Evolutionary conservation across 225 moss, liverwort and hornwort genomes (phyloP).

Genomic region (Bryum argenteum): DNA sequence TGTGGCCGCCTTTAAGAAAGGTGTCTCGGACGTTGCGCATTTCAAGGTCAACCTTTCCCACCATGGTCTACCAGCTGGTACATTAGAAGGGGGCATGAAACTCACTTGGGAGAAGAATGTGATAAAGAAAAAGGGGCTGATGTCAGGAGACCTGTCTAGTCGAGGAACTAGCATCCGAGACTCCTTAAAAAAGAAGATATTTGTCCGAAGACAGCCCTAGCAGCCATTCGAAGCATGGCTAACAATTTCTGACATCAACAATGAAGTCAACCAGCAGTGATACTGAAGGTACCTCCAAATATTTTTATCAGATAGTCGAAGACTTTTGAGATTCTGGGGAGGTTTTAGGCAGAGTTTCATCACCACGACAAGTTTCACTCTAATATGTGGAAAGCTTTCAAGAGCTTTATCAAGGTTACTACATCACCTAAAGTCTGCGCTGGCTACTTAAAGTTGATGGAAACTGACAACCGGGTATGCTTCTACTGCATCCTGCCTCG

Average conservation of each 20-base stretch:
- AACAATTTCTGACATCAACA: slow-evolving; percentile 2
- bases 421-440: slow-evolving; percentile 6
- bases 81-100: slow-evolving; percentile 88
- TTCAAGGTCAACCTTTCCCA: slow-evolving; percentile 87
- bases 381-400: background rate
- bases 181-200: slow-evolving; percentile 61
- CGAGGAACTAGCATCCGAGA: slow-evolving; percentile 54
- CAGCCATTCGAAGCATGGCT: slow-evolving; percentile 6
- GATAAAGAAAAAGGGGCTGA: slow-evolving; percentile 48
- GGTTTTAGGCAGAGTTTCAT: slow-evolving; percentile 9
- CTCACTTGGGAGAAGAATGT: slow-evolving; percentile 78
- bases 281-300: slow-evolving; percentile 19
- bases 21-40: slow-evolving; percentile 68
- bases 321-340: slow-evolving; percentile 8
- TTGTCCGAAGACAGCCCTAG: slow-evolving; percentile 49
- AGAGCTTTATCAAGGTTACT: slow-evolving; percentile 18
- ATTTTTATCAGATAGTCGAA: slow-evolving; percentile 15
- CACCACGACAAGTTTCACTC: background rate
- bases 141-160: slow-evolving; percentile 37
- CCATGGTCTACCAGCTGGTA: slow-evolving; percentile 89
- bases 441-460: slow-evolving; percentile 20
- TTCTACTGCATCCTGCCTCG: slow-evolving; percentile 1
- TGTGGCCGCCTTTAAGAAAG: slow-evolving; percentile 75
- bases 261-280: background rate
- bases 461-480: slow-evolving; percentile 27